Evolutionary conservation across 2,329 filamentous ascomycete species (phyloP).

Genomic region (Dothideomycetes sp.): DNA sequence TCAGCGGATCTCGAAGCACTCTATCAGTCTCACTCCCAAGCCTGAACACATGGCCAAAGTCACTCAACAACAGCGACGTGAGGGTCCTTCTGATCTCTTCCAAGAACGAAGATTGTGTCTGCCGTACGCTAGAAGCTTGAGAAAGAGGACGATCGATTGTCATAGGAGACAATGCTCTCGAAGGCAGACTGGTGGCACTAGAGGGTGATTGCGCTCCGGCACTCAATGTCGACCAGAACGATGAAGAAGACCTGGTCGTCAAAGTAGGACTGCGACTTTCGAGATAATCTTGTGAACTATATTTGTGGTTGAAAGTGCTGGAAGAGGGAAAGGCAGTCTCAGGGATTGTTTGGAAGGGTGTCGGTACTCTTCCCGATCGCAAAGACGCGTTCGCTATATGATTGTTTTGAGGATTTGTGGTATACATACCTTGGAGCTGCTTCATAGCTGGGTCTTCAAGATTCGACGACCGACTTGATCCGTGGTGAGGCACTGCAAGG

Average conservation of each 20-base stretch:
- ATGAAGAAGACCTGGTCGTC: constrained; percentile 65
- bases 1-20: constrained; percentile 5
- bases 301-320: constrained; percentile 43
- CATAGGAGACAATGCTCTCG: constrained; percentile 13
- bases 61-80: constrained; percentile 77
- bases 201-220: constrained; percentile 56
- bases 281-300: constrained; percentile 56
- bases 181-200: constrained; percentile 46
- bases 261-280: constrained; percentile 58
- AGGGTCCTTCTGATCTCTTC: constrained; percentile 68
- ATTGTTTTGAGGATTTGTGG: background rate
- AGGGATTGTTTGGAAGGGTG: constrained; percentile 19
- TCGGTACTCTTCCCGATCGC: constrained; percentile 18
- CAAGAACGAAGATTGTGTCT: constrained; percentile 47
- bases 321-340: constrained; percentile 58
- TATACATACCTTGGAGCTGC: background rate
- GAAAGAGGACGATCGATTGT: constrained; percentile 10
- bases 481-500: background rate
- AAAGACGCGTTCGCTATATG: too few relatives aligned
- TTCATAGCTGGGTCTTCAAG: background rate
- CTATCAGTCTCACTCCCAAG: constrained; percentile 81
- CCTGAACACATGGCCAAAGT: constrained; percentile 81
- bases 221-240: constrained; percentile 85
- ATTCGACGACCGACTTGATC: background rate
- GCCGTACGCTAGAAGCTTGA: constrained; percentile 7